Evolutionary conservation across 768 basidiomycete species (phyloP).

Genomic region (Exidia glandulosa): DNA sequence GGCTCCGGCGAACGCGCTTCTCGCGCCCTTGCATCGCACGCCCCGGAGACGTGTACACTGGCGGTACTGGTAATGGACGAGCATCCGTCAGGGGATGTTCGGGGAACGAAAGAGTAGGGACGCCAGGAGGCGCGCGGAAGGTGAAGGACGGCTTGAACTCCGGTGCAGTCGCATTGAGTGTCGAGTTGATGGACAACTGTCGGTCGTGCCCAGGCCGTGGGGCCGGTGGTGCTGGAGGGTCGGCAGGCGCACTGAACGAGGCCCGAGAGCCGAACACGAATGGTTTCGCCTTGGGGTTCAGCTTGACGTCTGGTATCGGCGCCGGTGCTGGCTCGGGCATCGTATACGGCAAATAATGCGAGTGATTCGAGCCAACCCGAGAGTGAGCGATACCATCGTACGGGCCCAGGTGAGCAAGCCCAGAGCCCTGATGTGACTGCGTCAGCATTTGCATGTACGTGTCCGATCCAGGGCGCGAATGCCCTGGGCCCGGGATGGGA

Average conservation of each 20-base stretch:
- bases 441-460: slow-evolving; percentile 33
- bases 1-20: slow-evolving; percentile 54
- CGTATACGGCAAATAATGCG: slow-evolving; percentile 11
- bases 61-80: slow-evolving; percentile 31
- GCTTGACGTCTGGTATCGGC: slow-evolving; percentile 24
- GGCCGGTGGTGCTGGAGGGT: slow-evolving; percentile 11
- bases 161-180: slow-evolving; percentile 67
- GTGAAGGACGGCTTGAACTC: slow-evolving; percentile 79
- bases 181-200: slow-evolving; percentile 42
- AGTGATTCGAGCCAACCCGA: slow-evolving; percentile 33
- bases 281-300: slow-evolving; percentile 72
- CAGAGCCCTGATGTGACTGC: neutral
- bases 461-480: slow-evolving; percentile 53
- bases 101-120: slow-evolving; percentile 44
- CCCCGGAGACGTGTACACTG: slow-evolving; percentile 18
- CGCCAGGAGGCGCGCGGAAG: slow-evolving; percentile 60
- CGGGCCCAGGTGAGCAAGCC: neutral
- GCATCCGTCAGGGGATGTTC: slow-evolving; percentile 13
- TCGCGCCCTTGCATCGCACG: slow-evolving; percentile 60
- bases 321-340: slow-evolving; percentile 14
- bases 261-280: slow-evolving; percentile 59
- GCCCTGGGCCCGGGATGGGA: slow-evolving; percentile 33
- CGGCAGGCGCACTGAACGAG: slow-evolving; percentile 23
- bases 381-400: slow-evolving; percentile 36
- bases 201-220: slow-evolving; percentile 27